Conservation (phyloP, 805 yeast genomes). For the Ogataea paraovalis region DNA sequence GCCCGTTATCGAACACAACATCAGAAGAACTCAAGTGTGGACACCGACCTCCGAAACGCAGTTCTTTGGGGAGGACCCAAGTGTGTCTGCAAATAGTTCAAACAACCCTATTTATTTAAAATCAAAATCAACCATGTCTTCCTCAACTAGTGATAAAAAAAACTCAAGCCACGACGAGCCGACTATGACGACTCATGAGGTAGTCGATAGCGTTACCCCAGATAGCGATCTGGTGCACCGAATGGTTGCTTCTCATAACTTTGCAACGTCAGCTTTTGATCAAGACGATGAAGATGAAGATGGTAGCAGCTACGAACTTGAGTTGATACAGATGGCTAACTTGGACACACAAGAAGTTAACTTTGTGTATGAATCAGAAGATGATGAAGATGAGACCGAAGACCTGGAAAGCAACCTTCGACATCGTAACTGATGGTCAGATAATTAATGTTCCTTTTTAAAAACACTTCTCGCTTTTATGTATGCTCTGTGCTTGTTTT, state of each 20-base stretch:
- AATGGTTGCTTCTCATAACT: neutral
- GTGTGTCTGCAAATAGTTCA: neutral
- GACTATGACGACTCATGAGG: too few relatives aligned
- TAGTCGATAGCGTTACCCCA: neutral
- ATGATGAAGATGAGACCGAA: neutral
- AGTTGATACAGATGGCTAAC: constrained; percentile 2
- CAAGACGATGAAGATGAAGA: neutral
- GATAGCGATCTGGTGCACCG: neutral
- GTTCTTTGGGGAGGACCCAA: neutral
- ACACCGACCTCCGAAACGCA: neutral
- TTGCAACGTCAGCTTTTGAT: neutral
- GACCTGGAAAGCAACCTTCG: too few relatives aligned
- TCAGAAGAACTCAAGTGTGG: constrained; percentile 5
- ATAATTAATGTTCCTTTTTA: too few relatives aligned
- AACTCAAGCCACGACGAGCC: too few relatives aligned
- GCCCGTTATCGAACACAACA: constrained; percentile 9
- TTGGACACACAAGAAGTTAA: constrained; percentile 4
- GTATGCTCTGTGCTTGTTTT: too few relatives aligned
- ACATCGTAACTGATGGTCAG: too few relatives aligned
- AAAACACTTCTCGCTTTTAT: too few relatives aligned
- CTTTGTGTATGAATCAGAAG: constrained; percentile 7
- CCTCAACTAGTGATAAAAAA: neutral
- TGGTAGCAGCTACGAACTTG: neutral
- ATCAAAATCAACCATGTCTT: neutral
- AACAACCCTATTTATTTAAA: too few relatives aligned